A percentile compares a stretch with the other conserved stretches of the same genome.
Conservation (phyloP, 2,329 filamentous ascomycete species). For the Elsinoe necatrix region DNA sequence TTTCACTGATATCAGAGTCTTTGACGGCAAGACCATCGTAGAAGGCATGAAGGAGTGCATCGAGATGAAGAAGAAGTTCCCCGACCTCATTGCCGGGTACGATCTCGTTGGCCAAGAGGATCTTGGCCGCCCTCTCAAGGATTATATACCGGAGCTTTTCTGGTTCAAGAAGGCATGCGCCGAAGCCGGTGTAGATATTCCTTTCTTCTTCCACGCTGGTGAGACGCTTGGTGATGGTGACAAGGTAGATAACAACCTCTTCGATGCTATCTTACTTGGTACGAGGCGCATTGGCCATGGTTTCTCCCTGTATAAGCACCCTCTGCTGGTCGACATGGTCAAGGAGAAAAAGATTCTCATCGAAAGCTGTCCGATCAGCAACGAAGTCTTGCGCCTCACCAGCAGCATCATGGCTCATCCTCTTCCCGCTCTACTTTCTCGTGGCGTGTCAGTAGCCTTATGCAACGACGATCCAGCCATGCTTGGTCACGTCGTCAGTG, state of each 20-base stretch:
- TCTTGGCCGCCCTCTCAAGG: conserved; percentile 62
- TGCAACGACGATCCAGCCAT: conserved; percentile 90
- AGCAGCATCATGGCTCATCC: conserved; percentile 69
- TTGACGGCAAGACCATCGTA: conserved; percentile 57
- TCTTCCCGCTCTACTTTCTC: conserved; percentile 71
- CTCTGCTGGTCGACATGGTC: conserved; percentile 77
- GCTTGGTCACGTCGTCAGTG: conserved; percentile 70
- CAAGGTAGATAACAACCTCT: conserved; percentile 72
- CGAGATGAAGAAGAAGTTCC: conserved; percentile 66
- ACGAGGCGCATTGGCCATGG: conserved; percentile 84
- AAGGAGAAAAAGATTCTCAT: conserved; percentile 81
- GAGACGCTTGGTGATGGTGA: conserved; percentile 76
- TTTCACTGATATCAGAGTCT: conserved; percentile 65
- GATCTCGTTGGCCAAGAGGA: conserved; percentile 89
- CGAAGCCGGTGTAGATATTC: conserved; percentile 68
- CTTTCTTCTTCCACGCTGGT: conserved; percentile 93
- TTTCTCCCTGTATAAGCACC: conserved; percentile 85
- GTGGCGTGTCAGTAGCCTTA: conserved; percentile 74
- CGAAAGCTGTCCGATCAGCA: conserved; percentile 85
- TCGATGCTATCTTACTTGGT: conserved; percentile 78
- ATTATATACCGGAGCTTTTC: conserved; percentile 75
- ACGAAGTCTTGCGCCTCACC: conserved; percentile 75
- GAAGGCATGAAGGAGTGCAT: conserved; percentile 83
- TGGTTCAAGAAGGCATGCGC: conserved; percentile 87
- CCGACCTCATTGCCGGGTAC: conserved; percentile 74